A percentile compares a stretch with the other conserved stretches of the same genome.
phyloP scores from a whole-genome alignment of 2,329 filamentous ascomycete species.

The Lecanosticta acicola region DNA sequence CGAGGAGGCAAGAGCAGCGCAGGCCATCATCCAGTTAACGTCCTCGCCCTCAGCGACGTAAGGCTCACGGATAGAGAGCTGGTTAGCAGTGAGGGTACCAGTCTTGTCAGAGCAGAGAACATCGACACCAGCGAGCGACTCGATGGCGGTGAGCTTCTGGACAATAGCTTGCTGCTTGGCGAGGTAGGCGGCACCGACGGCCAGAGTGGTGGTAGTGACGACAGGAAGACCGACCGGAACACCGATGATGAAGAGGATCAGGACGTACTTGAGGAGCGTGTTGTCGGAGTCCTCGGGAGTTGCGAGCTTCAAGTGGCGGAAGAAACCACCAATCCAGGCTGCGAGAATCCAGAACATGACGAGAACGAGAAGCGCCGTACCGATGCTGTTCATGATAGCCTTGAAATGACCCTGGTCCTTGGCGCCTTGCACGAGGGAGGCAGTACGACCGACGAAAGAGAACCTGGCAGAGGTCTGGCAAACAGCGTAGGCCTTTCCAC shows the following conservation, averaged over 20 bases:
- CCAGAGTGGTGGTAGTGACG: constrained; percentile 70
- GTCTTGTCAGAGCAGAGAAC: constrained; percentile 80
- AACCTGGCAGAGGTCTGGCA: constrained; percentile 61
- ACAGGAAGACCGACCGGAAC: constrained; percentile 75
- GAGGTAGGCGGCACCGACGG: constrained; percentile 70
- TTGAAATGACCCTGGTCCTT: constrained; percentile 75
- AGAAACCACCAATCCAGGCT: constrained; percentile 75
- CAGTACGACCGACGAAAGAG: constrained; percentile 73
- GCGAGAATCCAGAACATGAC: constrained; percentile 73
- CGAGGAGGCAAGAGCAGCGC: constrained; percentile 68
- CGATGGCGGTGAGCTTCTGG: constrained; percentile 73
- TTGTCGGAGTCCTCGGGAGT: constrained; percentile 53
- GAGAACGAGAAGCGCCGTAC: constrained; percentile 65
- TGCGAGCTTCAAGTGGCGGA: constrained; percentile 61
- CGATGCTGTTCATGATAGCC: constrained; percentile 77
- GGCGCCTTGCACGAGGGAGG: constrained; percentile 66
- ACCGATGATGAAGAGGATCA: constrained; percentile 70
- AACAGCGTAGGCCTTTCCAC: constrained; percentile 68
- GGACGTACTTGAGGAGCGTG: constrained; percentile 62
- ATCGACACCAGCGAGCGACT: constrained; percentile 70
- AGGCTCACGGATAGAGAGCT: constrained; percentile 70
- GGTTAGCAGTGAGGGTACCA: constrained; percentile 69
- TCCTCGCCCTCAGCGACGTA: constrained; percentile 71
- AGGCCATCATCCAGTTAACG: constrained; percentile 81
- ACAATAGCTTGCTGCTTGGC: constrained; percentile 74